Evolutionary conservation across 768 basidiomycete species (phyloP).

Genomic region (Baorangia bicolor): DNA sequence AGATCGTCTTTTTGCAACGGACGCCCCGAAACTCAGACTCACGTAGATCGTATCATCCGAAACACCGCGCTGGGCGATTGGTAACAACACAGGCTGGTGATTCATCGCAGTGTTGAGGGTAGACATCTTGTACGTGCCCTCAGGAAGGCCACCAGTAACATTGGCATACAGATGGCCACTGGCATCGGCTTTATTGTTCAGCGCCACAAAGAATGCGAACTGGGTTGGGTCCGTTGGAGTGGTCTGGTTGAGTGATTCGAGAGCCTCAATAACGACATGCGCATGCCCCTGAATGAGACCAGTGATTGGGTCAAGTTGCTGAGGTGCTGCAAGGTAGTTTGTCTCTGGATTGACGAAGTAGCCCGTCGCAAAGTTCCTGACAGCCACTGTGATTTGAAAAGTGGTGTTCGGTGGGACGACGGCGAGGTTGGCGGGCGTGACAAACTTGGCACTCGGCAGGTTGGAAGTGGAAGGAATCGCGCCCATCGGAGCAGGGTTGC

Average conservation of each 20-base stretch:
- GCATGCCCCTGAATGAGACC: slow-evolving; percentile 61
- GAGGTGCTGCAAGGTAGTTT: slow-evolving; percentile 59
- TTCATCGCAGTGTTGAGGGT: slow-evolving; percentile 47
- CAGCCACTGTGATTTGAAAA: slow-evolving; percentile 54
- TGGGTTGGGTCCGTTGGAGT: slow-evolving; percentile 45
- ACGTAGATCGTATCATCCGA: slow-evolving; percentile 45
- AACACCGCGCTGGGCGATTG: slow-evolving; percentile 40
- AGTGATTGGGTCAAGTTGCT: slow-evolving; percentile 40
- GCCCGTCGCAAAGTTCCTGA: slow-evolving; percentile 48
- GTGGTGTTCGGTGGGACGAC: slow-evolving; percentile 43
- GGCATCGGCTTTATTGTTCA: slow-evolving; percentile 44
- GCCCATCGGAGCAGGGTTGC: slow-evolving; percentile 65
- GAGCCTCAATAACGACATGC: slow-evolving; percentile 59
- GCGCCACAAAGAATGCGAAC: slow-evolving; percentile 60
- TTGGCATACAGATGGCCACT: slow-evolving; percentile 46
- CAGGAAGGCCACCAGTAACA: slow-evolving; percentile 53
- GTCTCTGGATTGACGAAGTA: slow-evolving; percentile 53
- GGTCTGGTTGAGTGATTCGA: slow-evolving; percentile 49
- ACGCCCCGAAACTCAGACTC: slow-evolving; percentile 11
- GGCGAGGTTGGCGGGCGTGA: slow-evolving; percentile 43
- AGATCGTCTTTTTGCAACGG: not conserved
- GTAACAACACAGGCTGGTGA: slow-evolving; percentile 40
- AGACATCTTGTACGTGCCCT: slow-evolving; percentile 49
- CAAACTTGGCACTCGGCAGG: slow-evolving; percentile 58
- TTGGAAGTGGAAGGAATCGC: slow-evolving; percentile 47